A percentile compares a stretch with the other conserved stretches of the same genome.
phyloP scores from a whole-genome alignment of 192 early-diverging fungal species.

The Coemansia sp. region DNA sequence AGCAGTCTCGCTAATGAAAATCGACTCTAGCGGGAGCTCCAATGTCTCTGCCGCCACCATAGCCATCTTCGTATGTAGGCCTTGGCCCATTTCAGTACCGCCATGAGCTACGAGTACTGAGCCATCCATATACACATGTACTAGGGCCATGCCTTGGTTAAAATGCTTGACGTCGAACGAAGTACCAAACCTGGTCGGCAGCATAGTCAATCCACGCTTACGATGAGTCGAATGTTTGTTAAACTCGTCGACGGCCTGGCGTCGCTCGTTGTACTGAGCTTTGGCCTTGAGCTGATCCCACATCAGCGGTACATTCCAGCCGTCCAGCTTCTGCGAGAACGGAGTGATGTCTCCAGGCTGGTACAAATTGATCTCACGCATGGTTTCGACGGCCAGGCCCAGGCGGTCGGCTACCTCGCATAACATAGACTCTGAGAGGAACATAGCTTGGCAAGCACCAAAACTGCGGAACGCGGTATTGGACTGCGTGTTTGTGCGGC shows the following conservation, averaged over 20 bases:
- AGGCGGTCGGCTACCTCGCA: slow-evolving; percentile 77
- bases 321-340: slow-evolving; percentile 65
- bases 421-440: slow-evolving; percentile 78
- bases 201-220: slow-evolving; percentile 76
- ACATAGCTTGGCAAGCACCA: slow-evolving; percentile 85
- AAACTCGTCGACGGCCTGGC: slow-evolving; percentile 64
- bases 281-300: slow-evolving; percentile 69
- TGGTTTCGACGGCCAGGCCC: slow-evolving; percentile 60
- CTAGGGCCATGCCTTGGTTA: slow-evolving; percentile 84
- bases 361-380: slow-evolving; percentile 77
- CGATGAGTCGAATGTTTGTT: slow-evolving; percentile 71
- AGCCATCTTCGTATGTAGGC: slow-evolving; percentile 87
- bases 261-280: slow-evolving; percentile 60
- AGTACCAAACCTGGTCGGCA: slow-evolving; percentile 87
- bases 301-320: slow-evolving; percentile 68
- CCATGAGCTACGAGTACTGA: slow-evolving; percentile 81
- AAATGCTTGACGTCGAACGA: slow-evolving; percentile 74
- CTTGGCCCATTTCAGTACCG: slow-evolving; percentile 93
- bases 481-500: slow-evolving; percentile 81
- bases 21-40: slow-evolving; percentile 64
- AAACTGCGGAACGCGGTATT: slow-evolving; percentile 90
- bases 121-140: slow-evolving; percentile 86
- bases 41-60: slow-evolving; percentile 83
- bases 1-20: slow-evolving; percentile 75
- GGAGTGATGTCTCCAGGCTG: slow-evolving; percentile 69